phyloP scores from a whole-genome alignment of 805 yeast species.

The Torulaspora gathmanii region DNA sequence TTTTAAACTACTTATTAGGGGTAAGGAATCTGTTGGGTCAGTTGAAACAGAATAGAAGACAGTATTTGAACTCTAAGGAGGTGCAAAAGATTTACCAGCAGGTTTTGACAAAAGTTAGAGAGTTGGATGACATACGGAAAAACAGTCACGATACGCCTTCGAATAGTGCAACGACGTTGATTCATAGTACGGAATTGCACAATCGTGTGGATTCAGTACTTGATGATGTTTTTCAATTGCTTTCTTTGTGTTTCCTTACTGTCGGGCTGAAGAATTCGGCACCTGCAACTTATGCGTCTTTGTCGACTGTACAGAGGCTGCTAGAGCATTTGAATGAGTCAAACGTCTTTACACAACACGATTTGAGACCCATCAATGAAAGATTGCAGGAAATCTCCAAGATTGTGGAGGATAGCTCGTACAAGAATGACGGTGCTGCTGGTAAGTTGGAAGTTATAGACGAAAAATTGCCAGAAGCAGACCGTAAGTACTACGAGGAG shows the following conservation, averaged over 20 bases:
- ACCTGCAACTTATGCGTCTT: constrained; percentile 89
- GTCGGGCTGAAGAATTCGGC: constrained; percentile 88
- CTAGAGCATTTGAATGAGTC: constrained; percentile 78
- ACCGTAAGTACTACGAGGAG: constrained; percentile 24
- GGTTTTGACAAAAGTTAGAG: constrained; percentile 52
- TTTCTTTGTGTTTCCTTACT: constrained; percentile 82
- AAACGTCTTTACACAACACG: constrained; percentile 78
- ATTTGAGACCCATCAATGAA: constrained; percentile 68
- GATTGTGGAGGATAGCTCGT: constrained; percentile 48
- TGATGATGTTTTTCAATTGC: constrained; percentile 85
- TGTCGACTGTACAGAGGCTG: constrained; percentile 79
- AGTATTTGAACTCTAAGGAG: constrained; percentile 62
- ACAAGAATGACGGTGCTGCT: constrained; percentile 14
- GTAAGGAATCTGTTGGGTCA: constrained; percentile 43
- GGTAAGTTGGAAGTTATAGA: constrained; percentile 19
- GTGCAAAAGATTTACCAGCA: constrained; percentile 55
- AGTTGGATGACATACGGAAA: constrained; percentile 50
- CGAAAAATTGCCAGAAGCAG: constrained; percentile 18
- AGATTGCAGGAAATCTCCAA: constrained; percentile 65
- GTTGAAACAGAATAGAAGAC: constrained; percentile 59
- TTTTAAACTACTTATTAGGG: constrained; percentile 40
- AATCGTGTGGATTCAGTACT: constrained; percentile 64
- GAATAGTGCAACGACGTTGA: constrained; percentile 25
- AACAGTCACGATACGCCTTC: constrained; percentile 29
- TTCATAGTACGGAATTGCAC: constrained; percentile 30